Conservation (phyloP, 352 stramenopile genomes). For the Plasmopara halstedii region DNA sequence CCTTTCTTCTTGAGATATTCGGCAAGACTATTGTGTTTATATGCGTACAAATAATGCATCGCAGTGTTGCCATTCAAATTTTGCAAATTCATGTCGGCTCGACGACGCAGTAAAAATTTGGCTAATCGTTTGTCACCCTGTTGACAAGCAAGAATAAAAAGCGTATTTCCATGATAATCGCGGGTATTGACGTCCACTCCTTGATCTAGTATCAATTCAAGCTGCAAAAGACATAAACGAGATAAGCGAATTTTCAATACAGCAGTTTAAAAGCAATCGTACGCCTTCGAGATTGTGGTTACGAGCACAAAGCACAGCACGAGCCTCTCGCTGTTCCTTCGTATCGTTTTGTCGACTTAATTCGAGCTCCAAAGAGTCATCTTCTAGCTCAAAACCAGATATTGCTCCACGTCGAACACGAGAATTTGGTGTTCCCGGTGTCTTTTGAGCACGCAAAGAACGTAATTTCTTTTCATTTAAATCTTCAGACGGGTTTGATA, state of each 20-base stretch:
- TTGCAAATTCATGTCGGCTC: slow-evolving; percentile 90
- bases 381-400: slow-evolving; percentile 9
- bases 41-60: slow-evolving; percentile 94
- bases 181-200: slow-evolving; percentile 84
- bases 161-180: slow-evolving; percentile 93
- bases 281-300: slow-evolving; percentile 81
- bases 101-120: slow-evolving; percentile 92
- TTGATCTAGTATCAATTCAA: slow-evolving; percentile 85
- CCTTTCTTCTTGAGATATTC: slow-evolving; percentile 94
- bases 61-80: slow-evolving; percentile 94
- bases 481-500: slow-evolving; percentile 43
- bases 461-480: slow-evolving; percentile 55
- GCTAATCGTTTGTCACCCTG: slow-evolving; percentile 92
- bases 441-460: slow-evolving; percentile 20
- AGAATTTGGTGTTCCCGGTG: slow-evolving; percentile 3
- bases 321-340: slow-evolving; percentile 40
- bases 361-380: slow-evolving; percentile 40
- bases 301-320: slow-evolving; percentile 54
- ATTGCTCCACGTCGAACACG: slow-evolving; percentile 10
- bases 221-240: slow-evolving; percentile 23
- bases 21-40: slow-evolving; percentile 85
- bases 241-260: slow-evolving; percentile 1
- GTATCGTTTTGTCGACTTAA: slow-evolving; percentile 16
- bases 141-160: slow-evolving; percentile 93
- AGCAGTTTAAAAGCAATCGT: slow-evolving; percentile 2